Evolutionary conservation across 352 stramenopile species (phyloP).

Genomic region (Thalassiosira mediterranea): DNA sequence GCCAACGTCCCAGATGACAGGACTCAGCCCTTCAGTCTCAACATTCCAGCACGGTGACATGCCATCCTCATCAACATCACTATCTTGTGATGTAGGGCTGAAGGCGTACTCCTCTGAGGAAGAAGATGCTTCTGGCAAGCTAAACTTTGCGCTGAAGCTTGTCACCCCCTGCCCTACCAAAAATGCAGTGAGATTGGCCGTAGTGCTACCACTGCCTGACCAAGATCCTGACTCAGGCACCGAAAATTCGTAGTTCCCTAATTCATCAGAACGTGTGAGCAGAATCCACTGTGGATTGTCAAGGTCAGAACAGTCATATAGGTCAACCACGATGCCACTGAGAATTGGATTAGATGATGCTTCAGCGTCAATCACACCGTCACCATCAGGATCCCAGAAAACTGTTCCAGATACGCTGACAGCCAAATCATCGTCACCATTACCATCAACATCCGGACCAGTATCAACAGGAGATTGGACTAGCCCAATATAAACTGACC

Average conservation of each 20-base stretch:
- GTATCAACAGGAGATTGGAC: background rate
- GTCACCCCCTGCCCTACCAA: constrained; percentile 18
- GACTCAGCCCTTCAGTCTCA: constrained; percentile 12
- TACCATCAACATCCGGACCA: background rate
- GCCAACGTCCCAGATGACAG: constrained; percentile 52
- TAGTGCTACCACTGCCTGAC: background rate
- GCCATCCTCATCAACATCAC: constrained; percentile 25
- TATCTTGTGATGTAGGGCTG: constrained; percentile 14
- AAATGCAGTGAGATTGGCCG: constrained; percentile 16
- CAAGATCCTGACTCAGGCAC: background rate
- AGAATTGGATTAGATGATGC: no score
- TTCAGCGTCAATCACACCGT: no score
- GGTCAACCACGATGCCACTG: constrained; percentile 44
- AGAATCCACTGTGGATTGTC: constrained; percentile 27
- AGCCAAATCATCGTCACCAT: background rate
- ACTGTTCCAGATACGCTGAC: constrained; percentile 27
- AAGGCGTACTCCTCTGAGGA: constrained; percentile 18
- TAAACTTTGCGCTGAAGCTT: constrained; percentile 27
- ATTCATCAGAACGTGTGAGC: constrained; percentile 27
- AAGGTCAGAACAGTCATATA: constrained; percentile 38
- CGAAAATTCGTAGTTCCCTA: constrained; percentile 29
- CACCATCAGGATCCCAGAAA: constrained; percentile 29
- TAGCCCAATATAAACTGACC: constrained; percentile 12
- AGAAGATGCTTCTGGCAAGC: background rate
- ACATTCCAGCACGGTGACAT: constrained; percentile 34